Evolutionary conservation across 2,329 filamentous ascomycete genomes (phyloP), one percentile per base, ranked within the genome.

Genomic region (Aspergillus sp.): DNA sequence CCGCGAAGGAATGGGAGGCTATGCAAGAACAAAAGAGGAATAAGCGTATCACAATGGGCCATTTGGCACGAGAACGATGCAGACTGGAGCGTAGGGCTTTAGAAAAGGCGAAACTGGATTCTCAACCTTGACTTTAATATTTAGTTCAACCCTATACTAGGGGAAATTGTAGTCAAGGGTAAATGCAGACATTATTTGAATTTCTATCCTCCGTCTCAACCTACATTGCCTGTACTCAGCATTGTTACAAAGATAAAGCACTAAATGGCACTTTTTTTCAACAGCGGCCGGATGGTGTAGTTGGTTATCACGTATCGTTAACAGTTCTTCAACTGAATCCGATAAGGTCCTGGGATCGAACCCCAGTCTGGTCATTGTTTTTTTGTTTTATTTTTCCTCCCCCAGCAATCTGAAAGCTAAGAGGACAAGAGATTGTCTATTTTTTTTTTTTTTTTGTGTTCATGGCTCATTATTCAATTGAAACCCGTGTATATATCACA

Each of bases 241-340:
- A 19, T 19, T 2, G 19, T 19, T 2, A 19, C 2, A 19, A 19
- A 19, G 19, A 19, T 19, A 19, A 2, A 37, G n/a, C 13, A 27
- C 34, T 37, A n/a, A 37, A 27, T 5, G 6, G 10, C 5, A 2
- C 12, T 4, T 5, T 7, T 7, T 28, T 5, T 29, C 11, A 27
- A 8, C 36, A 28, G 19, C 27, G 52, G 57, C 55, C 51, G 57
- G 56, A 54, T 60, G 50, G 53, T 54, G 56, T 60, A 60, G 56
- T 58, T 57, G 57, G 53, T 60, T 54, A 59, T 60, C 58, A 59
- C 58, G 51, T 57, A 55, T 60, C 57, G 53, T 59, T 61, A 58
- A 61, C 57, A 61, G 36, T 45, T 42, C 34, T 19, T 32, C 33
- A 39, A 37, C 26, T 34, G 38, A 32, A 45, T 42, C 43, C 39